Conservation (phyloP, 106 monocot genomes). For the Acorus gramineus region DNA sequence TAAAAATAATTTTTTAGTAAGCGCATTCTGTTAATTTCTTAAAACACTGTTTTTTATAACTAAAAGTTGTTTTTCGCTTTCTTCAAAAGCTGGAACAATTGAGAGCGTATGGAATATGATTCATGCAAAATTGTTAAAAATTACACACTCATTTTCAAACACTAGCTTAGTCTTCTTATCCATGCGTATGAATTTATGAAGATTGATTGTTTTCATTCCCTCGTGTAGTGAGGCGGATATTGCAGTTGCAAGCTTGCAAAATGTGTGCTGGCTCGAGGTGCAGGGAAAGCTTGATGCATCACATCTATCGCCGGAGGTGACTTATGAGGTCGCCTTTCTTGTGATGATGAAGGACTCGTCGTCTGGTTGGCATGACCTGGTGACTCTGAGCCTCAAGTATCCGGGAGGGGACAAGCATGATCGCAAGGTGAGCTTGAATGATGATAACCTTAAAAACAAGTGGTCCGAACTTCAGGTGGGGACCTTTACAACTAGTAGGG, state of each 20-base stretch:
- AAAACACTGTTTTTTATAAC: too few species aligned
- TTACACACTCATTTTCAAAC: background rate
- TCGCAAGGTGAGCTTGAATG: slow-evolving; percentile 13
- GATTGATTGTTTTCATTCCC: background rate
- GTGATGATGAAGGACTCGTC: slow-evolving; percentile 28
- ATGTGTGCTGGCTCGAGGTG: slow-evolving; percentile 66
- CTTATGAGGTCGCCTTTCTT: slow-evolving; percentile 38
- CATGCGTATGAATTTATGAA: background rate
- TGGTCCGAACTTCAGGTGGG: slow-evolving; percentile 37
- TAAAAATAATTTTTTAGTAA: too few species aligned
- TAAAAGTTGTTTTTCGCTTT: too few species aligned
- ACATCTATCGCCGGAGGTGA: slow-evolving; percentile 31
- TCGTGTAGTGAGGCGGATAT: slow-evolving; percentile 17
- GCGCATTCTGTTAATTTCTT: too few species aligned
- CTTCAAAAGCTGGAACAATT: too few species aligned
- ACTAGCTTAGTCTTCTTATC: background rate
- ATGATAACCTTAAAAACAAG: slow-evolving; percentile 20
- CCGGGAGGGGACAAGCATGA: slow-evolving; percentile 8
- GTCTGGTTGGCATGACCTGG: slow-evolving; percentile 36
- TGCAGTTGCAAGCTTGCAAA: slow-evolving; percentile 21
- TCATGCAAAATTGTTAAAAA: too few species aligned
- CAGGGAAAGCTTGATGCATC: slow-evolving; percentile 29
- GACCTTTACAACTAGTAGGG: slow-evolving; percentile 8
- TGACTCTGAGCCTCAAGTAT: slow-evolving; percentile 29
- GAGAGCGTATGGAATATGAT: too few species aligned